Evolutionary conservation across 352 stramenopile species (phyloP), one percentile per base, ranked within the genome.

Genomic region (Phytophthora sojae): DNA sequence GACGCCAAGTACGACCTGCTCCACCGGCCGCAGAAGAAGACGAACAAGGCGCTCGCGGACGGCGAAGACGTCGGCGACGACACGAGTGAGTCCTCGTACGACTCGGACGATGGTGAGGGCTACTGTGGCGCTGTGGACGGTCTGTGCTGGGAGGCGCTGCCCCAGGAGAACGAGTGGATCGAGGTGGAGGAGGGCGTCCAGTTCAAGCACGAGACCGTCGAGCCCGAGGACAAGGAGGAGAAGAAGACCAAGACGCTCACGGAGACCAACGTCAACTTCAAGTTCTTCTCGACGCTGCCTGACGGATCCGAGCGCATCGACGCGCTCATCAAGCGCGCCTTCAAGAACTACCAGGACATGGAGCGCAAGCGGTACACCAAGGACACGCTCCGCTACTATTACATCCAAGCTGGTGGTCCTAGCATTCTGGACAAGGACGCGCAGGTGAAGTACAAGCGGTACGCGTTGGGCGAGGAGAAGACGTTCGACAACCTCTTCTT

Each of bases 401-500:
- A 85, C 67, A 63, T 82, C 50, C 69, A 81, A 49, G 19, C 45
- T 23, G 25, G 11, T 35, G 61, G 49, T 11, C 47, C 65, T 15
- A 50, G 45, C 23, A 47, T 61, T 29, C 30, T 47, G 47, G 75
- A 50, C 25, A 74, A 59, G 42, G 65, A 63, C 26, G 50, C 71
- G 14, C 54, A 15, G 17, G 54, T 74, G 47, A 56, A 51, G 49
- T 70, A 86, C 76, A 89, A 95, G 71, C 79, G 92, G 19, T 97
- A 97, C 71, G 82, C 78, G 21, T 68, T 97, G 4, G 82, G 80
- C 25, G 86, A 96, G 25, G 78, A 93, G 44, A 97, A 97, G 79
- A 95, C 86, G 7, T 97, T 97, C 67, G 77, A 91, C 17, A 91
- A 81, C 54, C 72, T 97, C 23, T 97, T 97, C 74, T 97, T 97